Evolutionary conservation across 2,329 filamentous ascomycete species (phyloP), one percentile per base, ranked within the genome.

Genomic region (Talaromyces sp.): DNA sequence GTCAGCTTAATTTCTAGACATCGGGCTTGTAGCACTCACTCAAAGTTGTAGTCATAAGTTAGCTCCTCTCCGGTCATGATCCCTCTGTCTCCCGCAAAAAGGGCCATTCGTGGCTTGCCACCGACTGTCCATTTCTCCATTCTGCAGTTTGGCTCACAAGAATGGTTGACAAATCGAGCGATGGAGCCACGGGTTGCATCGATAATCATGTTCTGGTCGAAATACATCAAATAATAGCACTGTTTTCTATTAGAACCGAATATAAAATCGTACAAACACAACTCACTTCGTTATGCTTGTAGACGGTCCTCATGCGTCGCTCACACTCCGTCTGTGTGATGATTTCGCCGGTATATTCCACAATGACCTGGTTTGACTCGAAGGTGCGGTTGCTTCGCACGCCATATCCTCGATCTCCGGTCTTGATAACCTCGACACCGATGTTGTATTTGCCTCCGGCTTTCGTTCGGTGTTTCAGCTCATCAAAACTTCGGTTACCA

Each of bases 211-310:
- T 96, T 95, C 75, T 97, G 92, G 72, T 98, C 93, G 73, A 98
- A 97, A 61, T 92, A 92, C 95, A 99, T 99, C 56, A 99, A 82
- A 75, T 99, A 99, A 76, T 96, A 98, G 77, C 92, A 96, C 91
- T 96, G 70, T 50, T 58, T 31, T 47, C 23, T 12, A 36, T 57
- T 70, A 60, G 67, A 44, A 65, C 60, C 56, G 53, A 6, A 36
- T n/a, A 30, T 10, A n/a, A 40, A 8, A 16, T 47, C 7, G 3
- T 36, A 10, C 27, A 56, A 51, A 30, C 9, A 57, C 14, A 5
- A 75, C 86, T 75, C 75, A 96, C 92, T 78, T 95, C 89, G 69
- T 96, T 96, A 73, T 96, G 86, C 75, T 95, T 96, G 80, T 99
- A 99, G 63, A 90, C 85, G 65, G 94, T 89, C 63, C 90, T 92